phyloP scores from a whole-genome alignment of 441 rosid species.

The Adansonia grandidieri region DNA sequence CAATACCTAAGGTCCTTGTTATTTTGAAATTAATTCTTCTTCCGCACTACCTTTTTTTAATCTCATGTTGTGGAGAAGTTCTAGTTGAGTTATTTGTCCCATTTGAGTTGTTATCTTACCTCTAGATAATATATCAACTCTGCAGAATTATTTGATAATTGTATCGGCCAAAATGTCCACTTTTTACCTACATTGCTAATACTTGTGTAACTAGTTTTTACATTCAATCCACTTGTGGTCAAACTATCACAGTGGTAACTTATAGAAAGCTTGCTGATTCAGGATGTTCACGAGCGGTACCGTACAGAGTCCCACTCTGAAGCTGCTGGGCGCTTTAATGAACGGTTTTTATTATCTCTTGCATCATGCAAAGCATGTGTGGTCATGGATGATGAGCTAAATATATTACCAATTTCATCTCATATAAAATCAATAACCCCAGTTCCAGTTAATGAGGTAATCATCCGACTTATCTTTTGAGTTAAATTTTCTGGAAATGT shows the following conservation, averaged over 20 bases:
- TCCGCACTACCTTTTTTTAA: background rate
- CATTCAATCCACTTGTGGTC: background rate
- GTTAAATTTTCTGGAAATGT: constrained; percentile 12
- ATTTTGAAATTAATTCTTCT: constrained; percentile 16
- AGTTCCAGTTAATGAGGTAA: constrained; percentile 77
- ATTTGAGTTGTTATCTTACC: background rate
- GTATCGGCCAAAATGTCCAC: background rate
- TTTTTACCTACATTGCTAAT: background rate
- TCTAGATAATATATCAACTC: background rate
- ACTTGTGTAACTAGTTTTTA: constrained; percentile 5
- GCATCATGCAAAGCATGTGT: constrained; percentile 94
- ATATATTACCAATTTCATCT: constrained; percentile 87
- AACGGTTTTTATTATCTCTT: constrained; percentile 85
- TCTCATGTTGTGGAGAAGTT: background rate
- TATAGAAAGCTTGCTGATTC: constrained; percentile 42
- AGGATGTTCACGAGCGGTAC: constrained; percentile 98
- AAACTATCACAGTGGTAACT: constrained; percentile 16
- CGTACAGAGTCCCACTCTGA: constrained; percentile 95
- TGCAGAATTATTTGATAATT: constrained; percentile 6
- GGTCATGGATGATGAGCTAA: constrained; percentile 94
- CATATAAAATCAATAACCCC: constrained; percentile 76
- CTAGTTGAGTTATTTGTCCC: background rate
- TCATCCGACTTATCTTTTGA: constrained; percentile 26
- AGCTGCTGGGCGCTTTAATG: constrained; percentile 88
- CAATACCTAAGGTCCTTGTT: background rate